phyloP scores from a whole-genome alignment of 2,329 filamentous ascomycete genomes.

The Xylaria sp. region DNA sequence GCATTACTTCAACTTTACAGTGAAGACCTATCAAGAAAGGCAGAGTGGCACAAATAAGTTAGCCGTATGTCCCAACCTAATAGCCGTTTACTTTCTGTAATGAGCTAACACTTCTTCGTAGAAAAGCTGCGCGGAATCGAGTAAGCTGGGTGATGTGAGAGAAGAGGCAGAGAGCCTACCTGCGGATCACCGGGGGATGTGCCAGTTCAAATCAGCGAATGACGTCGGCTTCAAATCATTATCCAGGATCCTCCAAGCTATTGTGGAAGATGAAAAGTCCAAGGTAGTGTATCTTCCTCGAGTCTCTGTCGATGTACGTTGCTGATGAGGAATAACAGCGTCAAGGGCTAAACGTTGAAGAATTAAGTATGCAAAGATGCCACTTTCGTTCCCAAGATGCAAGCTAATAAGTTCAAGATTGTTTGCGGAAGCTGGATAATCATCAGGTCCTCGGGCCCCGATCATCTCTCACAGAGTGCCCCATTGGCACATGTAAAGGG shows the following conservation, averaged over 20 bases:
- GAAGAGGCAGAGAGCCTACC: slow-evolving; percentile 30
- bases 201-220: slow-evolving; percentile 28
- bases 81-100: not conserved
- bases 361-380: slow-evolving; percentile 20
- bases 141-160: slow-evolving; percentile 22
- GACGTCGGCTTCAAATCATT: slow-evolving; percentile 28
- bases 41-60: not conserved
- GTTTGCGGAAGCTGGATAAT: slow-evolving; percentile 21
- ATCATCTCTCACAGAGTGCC: not conserved
- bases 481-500: slow-evolving; percentile 22
- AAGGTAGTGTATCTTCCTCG: slow-evolving; percentile 22
- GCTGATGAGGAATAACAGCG: slow-evolving; percentile 27
- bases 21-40: slow-evolving; percentile 34
- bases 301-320: not conserved
- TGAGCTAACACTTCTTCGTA: slow-evolving; percentile 24
- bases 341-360: slow-evolving; percentile 20
- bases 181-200: slow-evolving; percentile 29
- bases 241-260: slow-evolving; percentile 18
- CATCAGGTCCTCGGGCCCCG: not conserved
- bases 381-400: not conserved
- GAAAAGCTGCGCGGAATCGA: slow-evolving; percentile 20
- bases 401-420: slow-evolving; percentile 27
- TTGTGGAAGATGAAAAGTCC: slow-evolving; percentile 26
- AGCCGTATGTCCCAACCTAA: slow-evolving; percentile 10
- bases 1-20: slow-evolving; percentile 34